A percentile compares a stretch with the other conserved stretches of the same genome.
Conservation (phyloP, 176 grass and related monocot species). For the Stipa capillata region DNA sequence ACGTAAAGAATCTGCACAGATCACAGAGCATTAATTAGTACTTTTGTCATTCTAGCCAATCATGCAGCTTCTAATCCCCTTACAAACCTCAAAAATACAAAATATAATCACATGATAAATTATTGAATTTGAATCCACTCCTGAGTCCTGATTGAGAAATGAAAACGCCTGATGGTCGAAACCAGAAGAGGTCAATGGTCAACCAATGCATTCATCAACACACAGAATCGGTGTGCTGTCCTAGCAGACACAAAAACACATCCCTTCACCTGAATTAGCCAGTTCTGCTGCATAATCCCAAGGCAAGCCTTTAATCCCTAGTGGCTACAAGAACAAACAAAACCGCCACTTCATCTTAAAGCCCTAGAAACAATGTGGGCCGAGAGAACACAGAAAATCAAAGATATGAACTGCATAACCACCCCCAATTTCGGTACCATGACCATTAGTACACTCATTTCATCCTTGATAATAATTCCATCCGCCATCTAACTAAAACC, state of each 20-base stretch:
- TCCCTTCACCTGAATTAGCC: neutral
- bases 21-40: neutral
- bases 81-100: neutral
- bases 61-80: neutral
- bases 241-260: neutral
- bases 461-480: neutral
- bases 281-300: neutral
- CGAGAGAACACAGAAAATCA: neutral
- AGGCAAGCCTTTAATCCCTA: neutral
- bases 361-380: neutral
- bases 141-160: neutral
- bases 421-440: neutral
- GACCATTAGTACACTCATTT: neutral
- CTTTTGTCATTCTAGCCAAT: neutral
- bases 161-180: neutral
- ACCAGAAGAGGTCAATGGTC: neutral
- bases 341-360: neutral
- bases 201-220: neutral
- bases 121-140: neutral
- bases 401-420: neutral
- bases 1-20: constrained; percentile 2
- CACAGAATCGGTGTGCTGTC: neutral
- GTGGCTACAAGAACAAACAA: neutral
- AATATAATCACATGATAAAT: neutral
- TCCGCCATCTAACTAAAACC: neutral